These are phyloP conservation scores for Vararia minispora DNA, from an alignment of 768 basidiomycete genomes.

Conservation along the genomic window DNA sequence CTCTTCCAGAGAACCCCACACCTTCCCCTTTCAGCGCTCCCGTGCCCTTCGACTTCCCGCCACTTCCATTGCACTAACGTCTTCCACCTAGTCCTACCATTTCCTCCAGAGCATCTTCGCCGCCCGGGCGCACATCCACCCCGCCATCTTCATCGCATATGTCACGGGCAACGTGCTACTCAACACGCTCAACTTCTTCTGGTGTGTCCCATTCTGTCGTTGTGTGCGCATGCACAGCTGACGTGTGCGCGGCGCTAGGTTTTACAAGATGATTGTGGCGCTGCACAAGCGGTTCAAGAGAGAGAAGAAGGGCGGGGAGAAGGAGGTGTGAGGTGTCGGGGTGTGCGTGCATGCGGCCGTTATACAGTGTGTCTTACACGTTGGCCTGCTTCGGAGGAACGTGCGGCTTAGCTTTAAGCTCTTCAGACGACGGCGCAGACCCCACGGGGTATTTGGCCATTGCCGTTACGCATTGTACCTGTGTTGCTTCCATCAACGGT, in stretches of 20 bases:
- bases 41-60: neutral
- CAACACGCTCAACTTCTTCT: slow-evolving; percentile 68
- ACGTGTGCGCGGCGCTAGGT: slow-evolving; percentile 42
- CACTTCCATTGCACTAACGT: neutral
- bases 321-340: too few relatives aligned
- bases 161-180: slow-evolving; percentile 51
- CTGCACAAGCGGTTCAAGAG: slow-evolving; percentile 53
- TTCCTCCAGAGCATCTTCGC: slow-evolving; percentile 51
- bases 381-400: too few relatives aligned
- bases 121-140: slow-evolving; percentile 44
- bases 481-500: too few relatives aligned
- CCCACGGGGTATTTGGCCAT: too few relatives aligned
- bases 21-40: neutral
- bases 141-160: slow-evolving; percentile 34
- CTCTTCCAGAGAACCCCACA: too few relatives aligned
- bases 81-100: slow-evolving; percentile 59
- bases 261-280: slow-evolving; percentile 61
- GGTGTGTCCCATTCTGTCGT: slow-evolving; percentile 30
- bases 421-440: too few relatives aligned
- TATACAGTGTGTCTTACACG: too few relatives aligned
- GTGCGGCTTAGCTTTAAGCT: too few relatives aligned
- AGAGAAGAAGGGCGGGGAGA: too few relatives aligned
- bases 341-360: too few relatives aligned
- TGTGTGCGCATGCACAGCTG: neutral
- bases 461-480: too few relatives aligned